Base-by-base conservation (phyloP, 768 basidiomycete genomes). In the Boletus fagicola region DNA sequence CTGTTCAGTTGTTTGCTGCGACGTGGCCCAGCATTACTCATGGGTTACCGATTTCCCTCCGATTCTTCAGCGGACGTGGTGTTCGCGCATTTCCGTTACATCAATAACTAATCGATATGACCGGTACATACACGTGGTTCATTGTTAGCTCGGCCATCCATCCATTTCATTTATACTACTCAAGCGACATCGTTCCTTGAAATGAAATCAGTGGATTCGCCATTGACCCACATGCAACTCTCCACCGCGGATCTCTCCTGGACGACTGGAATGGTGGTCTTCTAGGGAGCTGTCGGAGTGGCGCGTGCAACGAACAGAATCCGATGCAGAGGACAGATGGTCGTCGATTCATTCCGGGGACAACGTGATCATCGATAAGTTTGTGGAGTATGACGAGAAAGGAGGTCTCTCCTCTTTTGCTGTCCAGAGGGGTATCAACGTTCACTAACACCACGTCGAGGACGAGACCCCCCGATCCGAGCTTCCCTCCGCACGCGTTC, bases 141-240 rank as follows among this genome's bases (percentile, higher is more conserved):
- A n/a, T 11, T 42, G 45, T 10, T 4, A 22, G 24, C 49, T 43
- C 30, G 13, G n/a, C n/a, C 56, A 33, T 33, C 24, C 38, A 18
- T 48, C 22, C 59, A 22, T 36, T 16, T 26, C 33, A 42, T 28
- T n/a, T 38, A 12, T 7, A n/a, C 36, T 6, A 35, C 36, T 40
- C 38, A 28, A 46, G 50, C 30, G 20, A 58, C 39, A 46, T 31
- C 45, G 20, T 40, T 51, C 16, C 63, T 51, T 16, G 48, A 57
- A 47, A 44, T 46, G 53, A 51, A 26, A 51, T 45, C 16, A 3
- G 44, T 50, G 38, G 64, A 56, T 59, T 56, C 65, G 45, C 62
- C 58, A 44, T 44, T 43, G 42, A 20, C 28, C 24, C 28, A 31
- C 42, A 42, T 40, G 56, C 50, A 31, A 47, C 51, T 42, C 47